A percentile compares a stretch with the other conserved stretches of the same genome.
Conservation (phyloP, 2,329 filamentous ascomycete genomes). For the Penicillium brevicompactum region DNA sequence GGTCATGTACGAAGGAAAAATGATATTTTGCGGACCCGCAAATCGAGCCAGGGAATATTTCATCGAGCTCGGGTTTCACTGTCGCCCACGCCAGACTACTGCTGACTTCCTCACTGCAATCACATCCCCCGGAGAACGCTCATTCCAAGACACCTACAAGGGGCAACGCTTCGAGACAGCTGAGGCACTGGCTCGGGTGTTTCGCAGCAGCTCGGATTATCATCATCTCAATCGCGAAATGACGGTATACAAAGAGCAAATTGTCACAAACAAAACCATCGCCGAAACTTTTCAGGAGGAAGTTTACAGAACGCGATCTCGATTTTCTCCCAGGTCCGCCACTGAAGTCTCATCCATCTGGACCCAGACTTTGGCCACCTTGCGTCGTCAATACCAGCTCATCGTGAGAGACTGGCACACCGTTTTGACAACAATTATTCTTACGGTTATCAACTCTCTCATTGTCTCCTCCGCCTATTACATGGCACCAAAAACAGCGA, state of each 20-base stretch:
- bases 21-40: conserved; percentile 74
- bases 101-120: conserved; percentile 71
- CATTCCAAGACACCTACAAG: not conserved
- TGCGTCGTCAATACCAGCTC: not conserved
- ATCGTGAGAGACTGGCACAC: no score
- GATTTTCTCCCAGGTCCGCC: no score
- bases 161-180: not conserved
- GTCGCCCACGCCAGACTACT: conserved; percentile 67
- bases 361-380: not conserved
- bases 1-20: conserved; percentile 73
- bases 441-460: not conserved
- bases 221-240: not conserved
- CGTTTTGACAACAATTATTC: not conserved
- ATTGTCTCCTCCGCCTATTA: not conserved
- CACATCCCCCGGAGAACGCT: conserved; percentile 65
- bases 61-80: conserved; percentile 68
- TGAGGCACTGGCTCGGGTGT: not conserved
- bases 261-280: no score
- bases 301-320: no score
- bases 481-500: not conserved
- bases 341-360: no score
- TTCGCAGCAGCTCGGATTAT: not conserved
- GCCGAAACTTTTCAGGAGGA: no score
- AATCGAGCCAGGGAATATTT: conserved; percentile 65
- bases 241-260: no score